Evolutionary conservation across 2,329 filamentous ascomycete genomes (phyloP).

Genomic region (Sarocladium strictum): DNA sequence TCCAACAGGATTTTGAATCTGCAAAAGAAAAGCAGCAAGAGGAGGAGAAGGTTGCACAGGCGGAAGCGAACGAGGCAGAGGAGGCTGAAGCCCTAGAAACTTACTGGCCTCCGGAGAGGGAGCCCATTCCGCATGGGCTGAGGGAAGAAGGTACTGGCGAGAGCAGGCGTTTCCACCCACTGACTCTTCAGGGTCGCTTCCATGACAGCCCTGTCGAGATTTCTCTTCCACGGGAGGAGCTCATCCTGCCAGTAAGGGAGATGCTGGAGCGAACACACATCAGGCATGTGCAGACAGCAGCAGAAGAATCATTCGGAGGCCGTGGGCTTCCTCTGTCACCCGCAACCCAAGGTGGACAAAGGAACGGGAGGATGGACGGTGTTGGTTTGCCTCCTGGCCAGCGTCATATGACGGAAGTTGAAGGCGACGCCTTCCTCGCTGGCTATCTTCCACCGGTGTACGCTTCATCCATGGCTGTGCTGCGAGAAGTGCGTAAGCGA

Average conservation of each 20-base stretch:
- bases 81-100: conserved; percentile 19
- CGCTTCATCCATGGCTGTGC: conserved; percentile 57
- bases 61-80: conserved; percentile 24
- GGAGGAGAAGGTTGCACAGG: conserved; percentile 20
- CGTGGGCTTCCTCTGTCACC: conserved; percentile 69
- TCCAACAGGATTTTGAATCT: conserved; percentile 51
- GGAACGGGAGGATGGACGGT: conserved; percentile 53
- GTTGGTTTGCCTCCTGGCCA: conserved; percentile 60
- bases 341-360: conserved; percentile 56
- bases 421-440: conserved; percentile 67
- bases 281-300: conserved; percentile 68
- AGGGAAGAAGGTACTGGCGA: conserved; percentile 31
- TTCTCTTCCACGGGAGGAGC: conserved; percentile 61
- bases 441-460: conserved; percentile 67
- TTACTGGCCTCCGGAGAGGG: conserved; percentile 22
- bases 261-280: conserved; percentile 64
- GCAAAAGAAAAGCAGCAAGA: conserved; percentile 30
- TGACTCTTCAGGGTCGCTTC: conserved; percentile 70
- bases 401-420: conserved; percentile 64
- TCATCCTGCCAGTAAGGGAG: conserved; percentile 63
- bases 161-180: conserved; percentile 58
- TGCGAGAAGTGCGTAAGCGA: conserved; percentile 69
- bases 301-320: conserved; percentile 73
- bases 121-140: conserved; percentile 21
- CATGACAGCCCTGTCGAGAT: conserved; percentile 68